A percentile compares a stretch with the other conserved stretches of the same genome.
phyloP scores from a whole-genome alignment of 225 moss, liverwort and hornwort genomes.

The Bryoerythrophyllum caledonicum region DNA sequence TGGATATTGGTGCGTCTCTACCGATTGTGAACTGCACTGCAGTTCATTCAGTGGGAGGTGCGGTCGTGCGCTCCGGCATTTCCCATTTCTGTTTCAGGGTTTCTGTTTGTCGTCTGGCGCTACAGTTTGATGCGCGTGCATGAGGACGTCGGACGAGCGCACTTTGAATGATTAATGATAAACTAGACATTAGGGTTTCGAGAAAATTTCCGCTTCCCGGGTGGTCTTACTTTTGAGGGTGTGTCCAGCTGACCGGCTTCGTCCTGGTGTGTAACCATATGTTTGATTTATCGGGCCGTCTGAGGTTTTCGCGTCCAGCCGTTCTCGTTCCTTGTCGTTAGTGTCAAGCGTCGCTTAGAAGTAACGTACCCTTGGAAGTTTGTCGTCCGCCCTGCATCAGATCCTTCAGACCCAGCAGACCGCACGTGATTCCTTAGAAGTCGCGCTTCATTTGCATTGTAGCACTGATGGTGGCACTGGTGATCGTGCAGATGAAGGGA shows the following conservation, averaged over 20 bases:
- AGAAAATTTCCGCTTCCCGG: background rate
- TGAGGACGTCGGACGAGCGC: background rate
- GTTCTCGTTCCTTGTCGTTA: background rate
- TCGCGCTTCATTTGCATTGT: background rate
- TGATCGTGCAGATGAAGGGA: conserved; percentile 75
- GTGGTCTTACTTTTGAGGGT: background rate
- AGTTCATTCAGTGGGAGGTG: background rate
- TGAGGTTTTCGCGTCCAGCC: background rate
- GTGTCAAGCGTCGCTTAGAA: background rate
- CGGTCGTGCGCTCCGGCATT: background rate
- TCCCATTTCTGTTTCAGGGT: conserved; percentile 12
- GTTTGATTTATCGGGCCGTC: background rate
- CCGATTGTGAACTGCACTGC: background rate
- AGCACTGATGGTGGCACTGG: background rate
- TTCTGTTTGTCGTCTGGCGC: conserved; percentile 3
- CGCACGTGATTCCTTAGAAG: background rate
- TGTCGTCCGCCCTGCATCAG: too few relatives aligned
- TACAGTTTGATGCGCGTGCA: background rate
- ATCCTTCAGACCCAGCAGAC: too few relatives aligned
- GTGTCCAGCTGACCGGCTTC: background rate
- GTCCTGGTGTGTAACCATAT: background rate
- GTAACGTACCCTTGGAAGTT: background rate
- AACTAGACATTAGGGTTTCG: conserved; percentile 31
- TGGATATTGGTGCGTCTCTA: background rate
- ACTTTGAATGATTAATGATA: background rate